Conservation (phyloP, 1,139 yeast species). For the Suhomyces atakaporum region DNA sequence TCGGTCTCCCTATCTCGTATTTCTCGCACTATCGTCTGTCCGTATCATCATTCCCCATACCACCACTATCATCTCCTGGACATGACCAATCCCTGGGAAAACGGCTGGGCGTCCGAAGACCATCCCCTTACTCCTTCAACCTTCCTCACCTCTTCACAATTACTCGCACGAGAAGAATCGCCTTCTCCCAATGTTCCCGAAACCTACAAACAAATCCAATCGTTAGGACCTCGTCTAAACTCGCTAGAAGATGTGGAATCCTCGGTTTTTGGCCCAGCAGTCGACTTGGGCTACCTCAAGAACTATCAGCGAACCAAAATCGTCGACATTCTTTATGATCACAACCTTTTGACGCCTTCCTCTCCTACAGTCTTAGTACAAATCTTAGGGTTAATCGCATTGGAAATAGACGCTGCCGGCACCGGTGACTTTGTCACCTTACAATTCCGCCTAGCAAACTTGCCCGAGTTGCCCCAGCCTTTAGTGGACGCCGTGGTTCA, state of each 20-base stretch:
- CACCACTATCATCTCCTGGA: slow-evolving; percentile 16
- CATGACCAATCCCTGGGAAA: slow-evolving; percentile 49
- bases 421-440: slow-evolving; percentile 47
- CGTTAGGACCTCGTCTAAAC: slow-evolving; percentile 21
- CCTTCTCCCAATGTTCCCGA: slow-evolving; percentile 22
- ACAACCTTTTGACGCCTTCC: slow-evolving; percentile 36
- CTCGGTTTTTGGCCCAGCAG: slow-evolving; percentile 31
- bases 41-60: too few relatives aligned
- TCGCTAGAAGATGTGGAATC: slow-evolving; percentile 37
- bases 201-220: slow-evolving; percentile 26
- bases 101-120: slow-evolving; percentile 38
- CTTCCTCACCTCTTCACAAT: slow-evolving; percentile 32
- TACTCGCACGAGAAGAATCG: slow-evolving; percentile 16
- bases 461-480: slow-evolving; percentile 37
- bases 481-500: slow-evolving; percentile 19
- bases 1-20: not conserved
- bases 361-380: slow-evolving; percentile 34
- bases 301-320: slow-evolving; percentile 36
- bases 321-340: slow-evolving; percentile 41
- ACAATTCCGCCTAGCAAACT: slow-evolving; percentile 36
- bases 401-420: slow-evolving; percentile 44
- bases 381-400: slow-evolving; percentile 41
- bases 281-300: slow-evolving; percentile 30
- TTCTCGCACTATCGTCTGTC: too few relatives aligned
- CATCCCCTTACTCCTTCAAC: slow-evolving; percentile 12